A percentile compares a stretch with the other conserved stretches of the same genome.
phyloP scores from a whole-genome alignment of 2,329 filamentous ascomycete species.

The Diaporthe sp. region DNA sequence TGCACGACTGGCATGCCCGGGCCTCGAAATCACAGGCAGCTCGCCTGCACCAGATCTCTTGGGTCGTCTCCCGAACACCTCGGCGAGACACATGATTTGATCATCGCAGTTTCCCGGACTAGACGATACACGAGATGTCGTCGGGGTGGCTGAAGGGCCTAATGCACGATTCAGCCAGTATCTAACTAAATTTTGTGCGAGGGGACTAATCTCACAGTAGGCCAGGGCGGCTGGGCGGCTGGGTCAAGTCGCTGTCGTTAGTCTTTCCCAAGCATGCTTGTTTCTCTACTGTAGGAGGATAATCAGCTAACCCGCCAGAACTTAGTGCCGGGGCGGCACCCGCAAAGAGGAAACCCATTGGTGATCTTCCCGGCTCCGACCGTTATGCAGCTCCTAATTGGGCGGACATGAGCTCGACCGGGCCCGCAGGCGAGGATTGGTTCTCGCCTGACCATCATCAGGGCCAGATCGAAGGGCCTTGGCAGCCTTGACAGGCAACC shows the following conservation, averaged over 20 bases:
- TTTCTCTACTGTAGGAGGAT: constrained; percentile 11
- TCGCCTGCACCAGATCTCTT: background rate
- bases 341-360: constrained; percentile 12
- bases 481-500: constrained; percentile 10
- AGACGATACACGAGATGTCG: background rate
- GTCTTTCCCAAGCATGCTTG: constrained; percentile 5
- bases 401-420: background rate
- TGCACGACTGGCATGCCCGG: background rate
- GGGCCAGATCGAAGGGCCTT: constrained; percentile 18
- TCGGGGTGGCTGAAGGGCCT: background rate
- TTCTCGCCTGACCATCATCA: background rate
- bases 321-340: constrained; percentile 12
- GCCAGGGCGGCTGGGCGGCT: background rate
- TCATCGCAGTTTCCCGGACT: background rate
- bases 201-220: background rate
- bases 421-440: background rate
- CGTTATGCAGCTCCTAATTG: constrained; percentile 3
- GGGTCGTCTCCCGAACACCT: background rate
- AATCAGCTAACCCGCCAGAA: constrained; percentile 19
- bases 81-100: constrained; percentile 14
- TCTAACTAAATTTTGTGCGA: background rate
- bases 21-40: background rate
- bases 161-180: constrained; percentile 12
- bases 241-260: background rate
- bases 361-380: constrained; percentile 6